phyloP scores from a whole-genome alignment of 257 asterid genomes.

The Knoxia roxburghii region DNA sequence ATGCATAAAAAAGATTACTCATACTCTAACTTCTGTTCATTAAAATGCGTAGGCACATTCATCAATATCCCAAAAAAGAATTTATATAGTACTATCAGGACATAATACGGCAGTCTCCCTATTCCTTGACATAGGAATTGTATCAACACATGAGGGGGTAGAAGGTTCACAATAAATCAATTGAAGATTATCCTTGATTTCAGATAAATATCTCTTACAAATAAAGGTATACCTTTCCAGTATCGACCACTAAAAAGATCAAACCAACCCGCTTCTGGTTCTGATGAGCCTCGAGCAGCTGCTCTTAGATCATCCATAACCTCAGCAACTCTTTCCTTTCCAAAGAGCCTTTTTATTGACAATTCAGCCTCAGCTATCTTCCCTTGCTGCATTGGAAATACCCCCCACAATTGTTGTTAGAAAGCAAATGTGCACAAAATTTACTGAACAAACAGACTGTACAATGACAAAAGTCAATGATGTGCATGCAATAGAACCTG shows the following conservation, averaged over 20 bases:
- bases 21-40: background rate
- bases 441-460: background rate
- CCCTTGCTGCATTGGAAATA: constrained; percentile 61
- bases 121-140: background rate
- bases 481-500: constrained; percentile 36
- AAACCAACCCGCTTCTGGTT: constrained; percentile 89
- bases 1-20: background rate
- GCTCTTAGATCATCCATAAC: constrained; percentile 76
- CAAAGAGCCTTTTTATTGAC: constrained; percentile 61
- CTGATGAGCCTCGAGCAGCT: constrained; percentile 65
- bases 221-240: constrained; percentile 60
- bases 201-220: background rate
- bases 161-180: background rate
- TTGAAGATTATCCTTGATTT: background rate
- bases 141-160: background rate
- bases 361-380: constrained; percentile 60
- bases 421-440: constrained; percentile 13
- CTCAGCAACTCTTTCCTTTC: constrained; percentile 88
- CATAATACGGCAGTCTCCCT: background rate
- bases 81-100: background rate
- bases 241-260: constrained; percentile 93
- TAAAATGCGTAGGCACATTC: background rate
- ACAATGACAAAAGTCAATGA: background rate
- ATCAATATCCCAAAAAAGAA: background rate
- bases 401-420: constrained; percentile 4